Percentiles rank a stretch among this genome's conserved stretches.
phyloP scores from a whole-genome alignment of 352 stramenopile genomes.

The Phytophthora tubulina region DNA sequence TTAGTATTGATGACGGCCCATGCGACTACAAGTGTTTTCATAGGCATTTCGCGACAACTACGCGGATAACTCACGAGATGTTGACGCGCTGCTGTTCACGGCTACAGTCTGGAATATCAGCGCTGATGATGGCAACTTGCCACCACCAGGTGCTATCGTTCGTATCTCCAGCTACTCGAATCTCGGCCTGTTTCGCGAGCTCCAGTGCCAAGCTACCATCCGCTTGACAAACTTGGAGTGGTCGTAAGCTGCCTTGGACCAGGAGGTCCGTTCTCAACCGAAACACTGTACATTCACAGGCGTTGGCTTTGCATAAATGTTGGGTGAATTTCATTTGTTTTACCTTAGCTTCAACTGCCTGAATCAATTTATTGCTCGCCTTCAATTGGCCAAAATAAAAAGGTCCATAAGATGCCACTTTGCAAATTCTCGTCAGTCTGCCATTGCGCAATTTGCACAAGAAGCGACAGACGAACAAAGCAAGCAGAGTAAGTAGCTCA shows the following conservation, averaged over 20 bases:
- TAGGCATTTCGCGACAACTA: constrained; percentile 3
- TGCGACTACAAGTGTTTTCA: not conserved
- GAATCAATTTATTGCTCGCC: too few relatives aligned
- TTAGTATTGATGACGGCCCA: not conserved
- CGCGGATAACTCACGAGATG: not conserved
- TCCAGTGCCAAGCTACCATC: constrained; percentile 3
- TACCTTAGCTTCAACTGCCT: too few relatives aligned
- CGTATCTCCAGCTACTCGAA: not conserved
- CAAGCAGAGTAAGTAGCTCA: not conserved
- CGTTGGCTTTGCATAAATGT: too few relatives aligned
- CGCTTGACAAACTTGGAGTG: not conserved
- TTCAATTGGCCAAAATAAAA: too few relatives aligned
- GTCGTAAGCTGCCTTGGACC: not conserved
- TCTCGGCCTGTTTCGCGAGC: not conserved
- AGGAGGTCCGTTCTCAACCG: too few relatives aligned
- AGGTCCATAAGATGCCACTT: not conserved
- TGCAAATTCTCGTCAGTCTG: too few relatives aligned
- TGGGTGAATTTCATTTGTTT: too few relatives aligned
- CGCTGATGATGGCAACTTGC: not conserved
- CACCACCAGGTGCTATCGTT: not conserved
- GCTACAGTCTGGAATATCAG: not conserved
- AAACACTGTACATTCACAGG: too few relatives aligned
- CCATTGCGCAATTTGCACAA: not conserved
- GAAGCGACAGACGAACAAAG: not conserved
- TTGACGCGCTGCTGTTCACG: constrained; percentile 3